Evolutionary conservation across 768 basidiomycete genomes (phyloP).

Genomic region (Termitomyces eurrhizus): DNA sequence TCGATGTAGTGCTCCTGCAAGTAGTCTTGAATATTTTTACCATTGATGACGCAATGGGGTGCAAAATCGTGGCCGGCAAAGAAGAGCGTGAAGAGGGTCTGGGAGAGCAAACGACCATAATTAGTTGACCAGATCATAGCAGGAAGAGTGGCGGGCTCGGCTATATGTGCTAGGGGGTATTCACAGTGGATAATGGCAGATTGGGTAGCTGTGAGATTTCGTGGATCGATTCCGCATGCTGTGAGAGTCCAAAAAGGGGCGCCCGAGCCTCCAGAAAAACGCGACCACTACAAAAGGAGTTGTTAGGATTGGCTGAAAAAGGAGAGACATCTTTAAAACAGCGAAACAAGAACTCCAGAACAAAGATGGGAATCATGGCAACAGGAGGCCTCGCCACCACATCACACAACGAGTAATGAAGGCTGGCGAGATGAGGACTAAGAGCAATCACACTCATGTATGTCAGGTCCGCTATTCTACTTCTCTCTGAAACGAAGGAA

Average conservation of each 20-base stretch:
- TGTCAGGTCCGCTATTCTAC: background rate
- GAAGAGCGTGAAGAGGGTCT: constrained; percentile 93
- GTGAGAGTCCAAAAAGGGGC: constrained; percentile 92
- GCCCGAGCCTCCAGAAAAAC: constrained; percentile 91
- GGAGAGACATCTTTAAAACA: background rate
- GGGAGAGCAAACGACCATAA: constrained; percentile 82
- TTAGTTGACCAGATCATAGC: constrained; percentile 98
- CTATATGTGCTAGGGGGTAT: constrained; percentile 59
- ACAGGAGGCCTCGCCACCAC: background rate
- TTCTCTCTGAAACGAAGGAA: background rate
- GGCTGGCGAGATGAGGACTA: background rate
- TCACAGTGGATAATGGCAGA: constrained; percentile 87
- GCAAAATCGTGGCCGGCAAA: constrained; percentile 89
- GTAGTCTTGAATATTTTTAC: constrained; percentile 88
- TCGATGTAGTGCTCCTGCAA: constrained; percentile 73
- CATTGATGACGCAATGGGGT: constrained; percentile 87
- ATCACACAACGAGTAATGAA: background rate
- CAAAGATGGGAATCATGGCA: background rate
- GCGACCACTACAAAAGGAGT: constrained; percentile 68
- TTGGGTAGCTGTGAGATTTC: constrained; percentile 80
- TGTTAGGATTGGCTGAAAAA: background rate
- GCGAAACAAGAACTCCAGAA: background rate
- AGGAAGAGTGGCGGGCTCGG: constrained; percentile 74
- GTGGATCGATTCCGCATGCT: constrained; percentile 88
- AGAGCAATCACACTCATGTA: too few relatives aligned